A percentile compares a stretch with the other conserved stretches of the same genome.
Conservation (phyloP, 2,329 filamentous ascomycete genomes). For the Mycosphaerella arachidis region DNA sequence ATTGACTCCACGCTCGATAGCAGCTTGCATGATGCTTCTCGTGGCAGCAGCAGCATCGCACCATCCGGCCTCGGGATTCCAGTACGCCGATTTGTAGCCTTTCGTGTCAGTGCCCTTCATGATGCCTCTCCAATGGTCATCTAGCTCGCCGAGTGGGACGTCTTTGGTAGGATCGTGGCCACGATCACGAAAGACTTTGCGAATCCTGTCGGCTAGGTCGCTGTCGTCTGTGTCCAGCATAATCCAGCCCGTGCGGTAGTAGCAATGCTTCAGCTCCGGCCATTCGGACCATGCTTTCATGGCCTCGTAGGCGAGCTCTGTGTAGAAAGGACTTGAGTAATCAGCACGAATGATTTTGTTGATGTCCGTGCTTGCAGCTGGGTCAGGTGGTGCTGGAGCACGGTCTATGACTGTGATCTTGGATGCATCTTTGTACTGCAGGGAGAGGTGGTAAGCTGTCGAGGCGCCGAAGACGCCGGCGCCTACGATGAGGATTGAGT, state of each 20-base stretch:
- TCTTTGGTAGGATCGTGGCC: constrained; percentile 39
- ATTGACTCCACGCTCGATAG: constrained; percentile 42
- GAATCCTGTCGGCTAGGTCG: constrained; percentile 49
- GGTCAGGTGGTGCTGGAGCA: constrained; percentile 43
- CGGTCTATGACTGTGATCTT: constrained; percentile 40
- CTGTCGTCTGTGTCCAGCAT: constrained; percentile 49
- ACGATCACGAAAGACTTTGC: constrained; percentile 50
- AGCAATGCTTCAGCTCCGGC: constrained; percentile 38
- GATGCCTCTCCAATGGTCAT: constrained; percentile 39
- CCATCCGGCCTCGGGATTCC: constrained; percentile 52
- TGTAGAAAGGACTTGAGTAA: constrained; percentile 43
- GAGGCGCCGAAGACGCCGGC: constrained; percentile 52
- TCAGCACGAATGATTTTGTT: constrained; percentile 69
- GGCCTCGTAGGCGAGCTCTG: constrained; percentile 35
- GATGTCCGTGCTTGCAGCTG: constrained; percentile 66
- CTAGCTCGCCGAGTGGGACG: constrained; percentile 42
- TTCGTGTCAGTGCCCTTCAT: constrained; percentile 36
- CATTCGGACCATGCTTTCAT: constrained; percentile 36
- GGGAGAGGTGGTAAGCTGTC: constrained; percentile 48
- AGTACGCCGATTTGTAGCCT: constrained; percentile 43
- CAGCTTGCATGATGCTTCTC: constrained; percentile 41
- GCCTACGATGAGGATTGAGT: constrained; percentile 36
- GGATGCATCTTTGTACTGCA: constrained; percentile 37
- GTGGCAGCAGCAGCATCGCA: constrained; percentile 48
- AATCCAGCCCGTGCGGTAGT: constrained; percentile 58